Evolutionary conservation across 805 yeast species (phyloP).

Genomic region (Wickerhamiella spandovensis): DNA sequence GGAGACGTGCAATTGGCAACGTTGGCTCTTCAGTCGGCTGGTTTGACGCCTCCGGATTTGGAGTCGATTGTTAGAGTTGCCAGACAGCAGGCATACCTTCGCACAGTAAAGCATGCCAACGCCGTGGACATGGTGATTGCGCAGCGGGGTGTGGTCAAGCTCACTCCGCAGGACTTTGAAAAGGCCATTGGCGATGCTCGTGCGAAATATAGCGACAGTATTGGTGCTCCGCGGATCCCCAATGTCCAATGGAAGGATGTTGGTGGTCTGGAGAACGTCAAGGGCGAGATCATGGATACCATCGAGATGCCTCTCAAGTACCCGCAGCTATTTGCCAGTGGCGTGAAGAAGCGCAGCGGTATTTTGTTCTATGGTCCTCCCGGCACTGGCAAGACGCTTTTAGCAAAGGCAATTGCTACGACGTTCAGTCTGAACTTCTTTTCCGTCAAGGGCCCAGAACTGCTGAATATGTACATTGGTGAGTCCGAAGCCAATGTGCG

Average conservation of each 20-base stretch:
- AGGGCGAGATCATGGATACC: conserved; percentile 86
- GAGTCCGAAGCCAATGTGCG: conserved; percentile 97
- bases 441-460: conserved; percentile 94
- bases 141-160: conserved; percentile 40
- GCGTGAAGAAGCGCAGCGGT: conserved; percentile 89
- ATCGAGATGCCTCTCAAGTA: conserved; percentile 91
- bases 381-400: conserved; percentile 90
- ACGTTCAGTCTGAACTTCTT: conserved; percentile 88
- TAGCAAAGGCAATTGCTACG: conserved; percentile 96
- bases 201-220: conserved; percentile 78
- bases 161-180: conserved; percentile 50
- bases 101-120: conserved; percentile 28
- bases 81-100: conserved; percentile 39
- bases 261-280: conserved; percentile 84
- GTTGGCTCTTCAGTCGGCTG: conserved; percentile 80
- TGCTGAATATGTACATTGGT: conserved; percentile 95
- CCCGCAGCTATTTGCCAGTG: conserved; percentile 78
- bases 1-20: conserved; percentile 41
- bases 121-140: conserved; percentile 27
- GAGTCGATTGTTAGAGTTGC: conserved; percentile 57
- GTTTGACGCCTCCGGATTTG: conserved; percentile 76
- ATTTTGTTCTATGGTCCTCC: conserved; percentile 96
- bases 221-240: conserved; percentile 95
- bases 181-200: conserved; percentile 68
- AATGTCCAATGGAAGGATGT: conserved; percentile 94